These are phyloP conservation scores for Spergularia marina DNA, from an alignment of 148 eudicot genomes.

Conservation along the genomic window DNA sequence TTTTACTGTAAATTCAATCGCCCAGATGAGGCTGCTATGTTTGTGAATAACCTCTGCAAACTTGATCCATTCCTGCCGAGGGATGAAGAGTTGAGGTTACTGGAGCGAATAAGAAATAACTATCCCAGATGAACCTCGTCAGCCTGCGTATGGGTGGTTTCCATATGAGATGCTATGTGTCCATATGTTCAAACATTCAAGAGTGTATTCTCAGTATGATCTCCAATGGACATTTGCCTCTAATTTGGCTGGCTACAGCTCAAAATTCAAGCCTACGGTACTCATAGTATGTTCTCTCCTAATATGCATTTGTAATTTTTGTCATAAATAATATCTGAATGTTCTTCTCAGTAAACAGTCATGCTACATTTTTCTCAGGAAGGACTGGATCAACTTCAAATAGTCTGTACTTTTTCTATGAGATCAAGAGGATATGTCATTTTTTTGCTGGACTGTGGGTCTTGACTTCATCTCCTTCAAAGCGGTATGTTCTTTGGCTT, in stretches of 20 bases:
- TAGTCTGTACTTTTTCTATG: slow-evolving; percentile 8
- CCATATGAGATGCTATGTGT: background rate
- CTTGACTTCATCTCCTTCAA: background rate
- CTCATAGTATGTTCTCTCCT: slow-evolving; percentile 12
- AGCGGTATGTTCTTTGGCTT: background rate
- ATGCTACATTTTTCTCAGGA: background rate
- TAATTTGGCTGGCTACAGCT: slow-evolving; percentile 10
- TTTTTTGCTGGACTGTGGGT: slow-evolving; percentile 2
- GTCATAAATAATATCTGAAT: background rate
- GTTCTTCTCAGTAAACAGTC: background rate
- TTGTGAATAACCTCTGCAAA: slow-evolving; percentile 56
- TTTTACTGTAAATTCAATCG: slow-evolving; percentile 63
- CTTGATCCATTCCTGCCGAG: slow-evolving; percentile 64
- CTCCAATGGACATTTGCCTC: background rate
- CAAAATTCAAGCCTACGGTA: background rate
- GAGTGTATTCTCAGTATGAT: slow-evolving; percentile 10
- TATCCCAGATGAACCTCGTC: slow-evolving; percentile 11
- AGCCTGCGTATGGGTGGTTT: background rate
- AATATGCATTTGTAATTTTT: background rate
- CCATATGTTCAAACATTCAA: slow-evolving; percentile 3
- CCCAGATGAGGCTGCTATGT: slow-evolving; percentile 57
- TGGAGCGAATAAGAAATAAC: slow-evolving; percentile 24
- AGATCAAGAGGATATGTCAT: background rate
- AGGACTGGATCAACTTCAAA: slow-evolving; percentile 5
- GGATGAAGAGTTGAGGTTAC: slow-evolving; percentile 60